Base-by-base conservation (phyloP, 805 yeast species). In the Lipomyces mesembrius region DNA sequence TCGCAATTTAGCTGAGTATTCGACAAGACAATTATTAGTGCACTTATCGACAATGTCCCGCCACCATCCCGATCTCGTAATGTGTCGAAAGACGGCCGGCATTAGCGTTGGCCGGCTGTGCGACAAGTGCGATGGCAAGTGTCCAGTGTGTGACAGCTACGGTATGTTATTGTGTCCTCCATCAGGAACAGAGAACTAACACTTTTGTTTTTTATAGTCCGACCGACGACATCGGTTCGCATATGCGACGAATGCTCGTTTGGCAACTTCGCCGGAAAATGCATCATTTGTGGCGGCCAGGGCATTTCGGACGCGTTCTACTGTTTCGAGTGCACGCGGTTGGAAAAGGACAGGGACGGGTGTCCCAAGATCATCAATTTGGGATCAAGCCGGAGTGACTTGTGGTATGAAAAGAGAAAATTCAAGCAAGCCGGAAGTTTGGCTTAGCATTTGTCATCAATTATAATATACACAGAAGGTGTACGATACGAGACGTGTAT, bases 1-100 rank as follows among this genome's bases (percentile, higher is more conserved):
- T 29, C 32, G 29, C 29, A 27, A 2, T 27, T 3, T 27, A 27
- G 29, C 3, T 29, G 32, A 29, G 5, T 37, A 37, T 37, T 37
- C 17, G 39, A 37, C 39, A 37, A 14, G 14, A 11, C 39, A 14
- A 4, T 37, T 12, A 37, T 37, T 37, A 29, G 7, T 29, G 7
- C 32, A 29, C 32, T 29, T 29, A 37, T 37, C 39, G 14, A 17
- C 20, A 20, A 92, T 92, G 97, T 91, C 97, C 2, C 87, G 95
- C 63, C 97, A 92, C 77, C 97, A 92, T 77, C 86, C 88, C 60
- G 98, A 93, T 75, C 82, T 92, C 32, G 84, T 90, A 2, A 87
- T 88, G 80, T 93, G 98, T 75, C 80, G 90, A 83, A 90, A 89
- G 75, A 95, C 87, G 73, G 92, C 97, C 0, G 98, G 98, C 0